phyloP scores from a whole-genome alignment of 1,139 yeast genomes.

The Lodderomyces orthopsilosis region DNA sequence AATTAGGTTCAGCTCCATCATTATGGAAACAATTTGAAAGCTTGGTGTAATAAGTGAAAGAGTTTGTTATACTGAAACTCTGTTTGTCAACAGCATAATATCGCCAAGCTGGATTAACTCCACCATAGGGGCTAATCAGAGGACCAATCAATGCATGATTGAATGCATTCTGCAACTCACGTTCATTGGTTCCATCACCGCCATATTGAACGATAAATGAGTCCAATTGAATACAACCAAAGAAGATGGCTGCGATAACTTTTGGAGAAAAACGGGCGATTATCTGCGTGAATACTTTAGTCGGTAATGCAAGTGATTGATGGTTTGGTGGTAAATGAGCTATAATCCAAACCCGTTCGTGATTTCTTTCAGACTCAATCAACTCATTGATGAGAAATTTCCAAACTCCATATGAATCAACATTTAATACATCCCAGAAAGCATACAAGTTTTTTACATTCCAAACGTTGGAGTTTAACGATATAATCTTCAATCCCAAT shows the following conservation, averaged over 20 bases:
- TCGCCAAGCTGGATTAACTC: slow-evolving; percentile 33
- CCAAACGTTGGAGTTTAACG: slow-evolving; percentile 32
- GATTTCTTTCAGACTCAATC: slow-evolving; percentile 24
- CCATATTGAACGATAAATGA: slow-evolving; percentile 26
- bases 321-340: slow-evolving; percentile 27
- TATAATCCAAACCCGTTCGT: slow-evolving; percentile 34
- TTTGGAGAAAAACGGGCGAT: slow-evolving; percentile 32
- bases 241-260: slow-evolving; percentile 32
- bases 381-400: slow-evolving; percentile 28
- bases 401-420: slow-evolving; percentile 30
- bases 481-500: slow-evolving; percentile 29
- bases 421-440: slow-evolving; percentile 20
- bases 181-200: slow-evolving; percentile 18
- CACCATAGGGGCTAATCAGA: slow-evolving; percentile 28
- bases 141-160: slow-evolving; percentile 32
- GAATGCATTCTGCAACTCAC: slow-evolving; percentile 19
- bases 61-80: slow-evolving; percentile 27
- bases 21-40: slow-evolving; percentile 27
- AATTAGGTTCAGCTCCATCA: slow-evolving; percentile 29
- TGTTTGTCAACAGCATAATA: slow-evolving; percentile 30
- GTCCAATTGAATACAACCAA: slow-evolving; percentile 27
- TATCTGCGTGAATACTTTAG: slow-evolving; percentile 24
- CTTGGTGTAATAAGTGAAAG: slow-evolving; percentile 29
- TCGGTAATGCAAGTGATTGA: slow-evolving; percentile 25
- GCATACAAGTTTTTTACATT: slow-evolving; percentile 25